A percentile compares a stretch with the other conserved stretches of the same genome.
These are phyloP conservation scores for Gossypium stocksii DNA, from an alignment of 345 rosid genomes.

Conservation along the genomic window DNA sequence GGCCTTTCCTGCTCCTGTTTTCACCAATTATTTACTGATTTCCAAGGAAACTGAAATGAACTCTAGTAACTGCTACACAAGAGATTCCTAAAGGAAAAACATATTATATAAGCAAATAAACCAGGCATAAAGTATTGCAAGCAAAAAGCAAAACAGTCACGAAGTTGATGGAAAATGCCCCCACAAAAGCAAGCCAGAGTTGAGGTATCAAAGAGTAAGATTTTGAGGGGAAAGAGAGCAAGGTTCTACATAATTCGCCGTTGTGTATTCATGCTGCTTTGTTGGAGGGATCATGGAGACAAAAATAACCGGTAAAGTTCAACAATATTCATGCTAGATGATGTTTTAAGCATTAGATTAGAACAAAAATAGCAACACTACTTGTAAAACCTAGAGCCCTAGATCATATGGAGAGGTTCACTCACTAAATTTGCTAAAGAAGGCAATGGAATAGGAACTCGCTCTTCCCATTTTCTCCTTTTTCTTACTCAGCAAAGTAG, in stretches of 20 bases:
- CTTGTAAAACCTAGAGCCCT: neutral
- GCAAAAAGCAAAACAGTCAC: conserved; percentile 9
- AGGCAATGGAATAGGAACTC: neutral
- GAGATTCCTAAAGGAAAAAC: conserved; percentile 19
- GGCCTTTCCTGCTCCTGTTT: conserved; percentile 7
- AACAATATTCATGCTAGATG: conserved; percentile 7
- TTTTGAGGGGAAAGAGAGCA: conserved; percentile 55
- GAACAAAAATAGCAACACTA: neutral
- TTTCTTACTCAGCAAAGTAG: neutral
- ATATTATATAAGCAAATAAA: conserved; percentile 11
- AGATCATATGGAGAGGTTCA: neutral
- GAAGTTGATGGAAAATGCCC: conserved; percentile 25
- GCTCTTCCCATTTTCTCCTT: neutral
- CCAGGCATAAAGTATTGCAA: conserved; percentile 13
- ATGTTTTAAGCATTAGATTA: neutral
- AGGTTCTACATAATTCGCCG: conserved; percentile 56
- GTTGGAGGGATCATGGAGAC: conserved; percentile 64
- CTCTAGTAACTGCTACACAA: conserved; percentile 25
- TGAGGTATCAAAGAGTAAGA: conserved; percentile 29
- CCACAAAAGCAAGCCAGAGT: conserved; percentile 26
- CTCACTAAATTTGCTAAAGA: neutral
- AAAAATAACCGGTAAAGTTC: conserved; percentile 17
- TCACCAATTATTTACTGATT: conserved; percentile 27
- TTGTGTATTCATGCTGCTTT: conserved; percentile 61
- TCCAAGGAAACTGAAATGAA: conserved; percentile 24